phyloP scores from a whole-genome alignment of 2,329 filamentous ascomycete species.

The Clathrospora elynae region DNA sequence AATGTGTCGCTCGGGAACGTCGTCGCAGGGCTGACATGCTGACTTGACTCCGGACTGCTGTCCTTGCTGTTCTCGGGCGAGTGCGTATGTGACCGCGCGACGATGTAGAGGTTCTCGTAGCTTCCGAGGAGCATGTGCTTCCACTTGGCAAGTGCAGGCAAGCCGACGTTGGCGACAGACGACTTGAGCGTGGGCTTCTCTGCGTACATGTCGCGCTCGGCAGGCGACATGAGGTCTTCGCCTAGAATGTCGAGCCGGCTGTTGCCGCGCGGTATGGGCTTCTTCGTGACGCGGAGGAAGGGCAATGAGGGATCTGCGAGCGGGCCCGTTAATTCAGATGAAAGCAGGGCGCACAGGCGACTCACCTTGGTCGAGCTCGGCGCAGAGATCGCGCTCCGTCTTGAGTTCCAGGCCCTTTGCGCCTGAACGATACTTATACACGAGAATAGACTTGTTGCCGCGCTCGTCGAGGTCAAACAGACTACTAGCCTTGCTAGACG shows the following conservation, averaged over 20 bases:
- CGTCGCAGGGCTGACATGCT: constrained; percentile 44
- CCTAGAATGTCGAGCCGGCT: constrained; percentile 54
- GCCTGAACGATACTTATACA: constrained; percentile 54
- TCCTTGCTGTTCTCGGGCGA: constrained; percentile 46
- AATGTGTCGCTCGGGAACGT: constrained; percentile 42
- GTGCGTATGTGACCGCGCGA: constrained; percentile 49
- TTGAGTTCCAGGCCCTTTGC: constrained; percentile 47
- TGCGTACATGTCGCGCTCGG: constrained; percentile 46
- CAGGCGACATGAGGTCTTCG: constrained; percentile 50
- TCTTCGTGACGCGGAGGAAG: constrained; percentile 53
- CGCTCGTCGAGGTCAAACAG: constrained; percentile 54
- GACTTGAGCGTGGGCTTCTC: constrained; percentile 54
- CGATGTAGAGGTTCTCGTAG: constrained; percentile 57
- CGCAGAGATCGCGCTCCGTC: constrained; percentile 53
- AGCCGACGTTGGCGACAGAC: constrained; percentile 54
- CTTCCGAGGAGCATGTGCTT: constrained; percentile 53
- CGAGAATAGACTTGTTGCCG: constrained; percentile 51
- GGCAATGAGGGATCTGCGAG: constrained; percentile 48
- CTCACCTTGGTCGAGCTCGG: constrained; percentile 45
- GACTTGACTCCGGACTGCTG: constrained; percentile 46
- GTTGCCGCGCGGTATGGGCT: constrained; percentile 53
- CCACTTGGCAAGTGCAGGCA: constrained; percentile 53
- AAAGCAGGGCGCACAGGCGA: constrained; percentile 4
- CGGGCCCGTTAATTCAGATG: constrained; percentile 25
- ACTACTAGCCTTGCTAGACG: constrained; percentile 46